Conservation (phyloP, 192 early-diverging fungal species). For the Entrophospora sp. region DNA sequence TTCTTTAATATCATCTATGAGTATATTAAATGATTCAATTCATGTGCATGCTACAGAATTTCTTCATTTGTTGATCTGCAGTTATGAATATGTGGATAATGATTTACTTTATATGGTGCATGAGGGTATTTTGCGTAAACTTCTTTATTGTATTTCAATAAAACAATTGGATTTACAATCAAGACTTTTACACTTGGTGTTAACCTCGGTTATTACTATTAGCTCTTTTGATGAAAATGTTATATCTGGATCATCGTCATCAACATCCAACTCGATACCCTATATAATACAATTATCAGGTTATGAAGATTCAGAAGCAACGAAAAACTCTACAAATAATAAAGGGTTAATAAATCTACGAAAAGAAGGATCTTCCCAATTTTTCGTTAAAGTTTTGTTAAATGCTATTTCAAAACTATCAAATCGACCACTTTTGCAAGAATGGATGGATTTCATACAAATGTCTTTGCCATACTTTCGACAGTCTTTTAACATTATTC, state of each 20-base stretch:
- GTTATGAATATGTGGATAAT: constrained; percentile 43
- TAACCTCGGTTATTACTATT: constrained; percentile 39
- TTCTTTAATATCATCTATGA: constrained; percentile 25
- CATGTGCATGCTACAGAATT: constrained; percentile 53
- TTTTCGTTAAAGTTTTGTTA: constrained; percentile 49
- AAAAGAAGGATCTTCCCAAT: constrained; percentile 16
- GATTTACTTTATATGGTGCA: constrained; percentile 42
- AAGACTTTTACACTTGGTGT: constrained; percentile 46
- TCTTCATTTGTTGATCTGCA: constrained; percentile 44
- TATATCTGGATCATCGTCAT: neutral
- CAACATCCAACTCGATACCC: too few species aligned
- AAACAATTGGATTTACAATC: constrained; percentile 48
- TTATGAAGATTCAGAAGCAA: neutral
- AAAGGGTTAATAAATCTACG: neutral
- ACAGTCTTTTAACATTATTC: constrained; percentile 48
- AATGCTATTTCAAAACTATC: constrained; percentile 46
- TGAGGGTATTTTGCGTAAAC: constrained; percentile 39
- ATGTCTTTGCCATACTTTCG: constrained; percentile 51
- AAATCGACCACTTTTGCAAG: constrained; percentile 61
- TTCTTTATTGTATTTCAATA: constrained; percentile 48
- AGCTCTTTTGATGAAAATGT: constrained; percentile 23
- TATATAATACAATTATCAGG: too few species aligned
- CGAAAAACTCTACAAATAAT: neutral
- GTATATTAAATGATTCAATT: constrained; percentile 36
- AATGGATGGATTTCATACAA: constrained; percentile 72